A percentile compares a stretch with the other conserved stretches of the same genome.
Conservation (phyloP, 2,329 filamentous ascomycete genomes). For the Xylaria sp. region DNA sequence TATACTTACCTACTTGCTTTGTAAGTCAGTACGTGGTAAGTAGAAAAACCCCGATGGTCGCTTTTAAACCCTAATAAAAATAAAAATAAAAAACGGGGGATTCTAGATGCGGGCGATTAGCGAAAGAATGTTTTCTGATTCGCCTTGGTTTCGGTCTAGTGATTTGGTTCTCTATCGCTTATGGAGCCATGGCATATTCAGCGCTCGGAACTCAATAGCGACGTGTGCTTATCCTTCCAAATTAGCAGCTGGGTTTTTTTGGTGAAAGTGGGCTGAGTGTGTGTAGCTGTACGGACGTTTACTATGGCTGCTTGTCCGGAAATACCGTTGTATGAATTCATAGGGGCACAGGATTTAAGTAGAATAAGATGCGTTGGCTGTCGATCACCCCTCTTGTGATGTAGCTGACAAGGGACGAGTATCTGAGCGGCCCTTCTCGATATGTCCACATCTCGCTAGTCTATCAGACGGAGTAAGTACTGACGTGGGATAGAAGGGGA, state of each 20-base stretch:
- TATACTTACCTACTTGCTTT: no score
- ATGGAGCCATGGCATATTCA: not conserved
- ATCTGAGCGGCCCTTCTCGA: constrained; percentile 4
- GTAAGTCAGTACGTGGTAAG: constrained; percentile 5
- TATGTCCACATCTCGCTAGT: not conserved
- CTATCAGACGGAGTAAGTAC: not conserved
- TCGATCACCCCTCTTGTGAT: constrained; percentile 6
- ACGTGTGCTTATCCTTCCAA: not conserved
- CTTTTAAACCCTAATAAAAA: constrained; percentile 6
- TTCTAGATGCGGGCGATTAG: no score
- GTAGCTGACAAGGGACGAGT: not conserved
- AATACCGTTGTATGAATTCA: not conserved
- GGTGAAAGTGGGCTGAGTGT: not conserved
- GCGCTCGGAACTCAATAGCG: not conserved
- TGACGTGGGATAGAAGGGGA: no score
- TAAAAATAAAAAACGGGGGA: no score
- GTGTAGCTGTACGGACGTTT: not conserved
- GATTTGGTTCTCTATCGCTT: not conserved
- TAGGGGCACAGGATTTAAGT: not conserved
- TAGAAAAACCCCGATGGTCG: constrained; percentile 5
- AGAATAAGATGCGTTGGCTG: not conserved
- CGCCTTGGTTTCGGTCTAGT: no score
- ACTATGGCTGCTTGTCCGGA: not conserved
- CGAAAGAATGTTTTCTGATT: no score
- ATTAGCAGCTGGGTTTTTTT: not conserved